Base-by-base conservation (phyloP, 2,329 filamentous ascomycete species). In the Fusarium xylarioides region DNA sequence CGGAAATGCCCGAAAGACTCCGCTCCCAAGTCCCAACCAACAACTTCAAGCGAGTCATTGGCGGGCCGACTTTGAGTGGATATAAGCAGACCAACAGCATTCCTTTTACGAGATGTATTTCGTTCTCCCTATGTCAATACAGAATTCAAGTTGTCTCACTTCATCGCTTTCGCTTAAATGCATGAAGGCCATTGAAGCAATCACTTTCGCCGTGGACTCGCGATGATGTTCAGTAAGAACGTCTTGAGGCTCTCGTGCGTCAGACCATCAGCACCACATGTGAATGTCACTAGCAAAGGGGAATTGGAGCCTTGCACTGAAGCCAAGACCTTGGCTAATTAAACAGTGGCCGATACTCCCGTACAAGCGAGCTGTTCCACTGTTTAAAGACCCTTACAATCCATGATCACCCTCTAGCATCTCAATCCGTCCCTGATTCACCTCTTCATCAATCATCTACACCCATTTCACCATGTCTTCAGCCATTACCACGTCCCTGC, bases 241-340 rank as follows among this genome's bases (percentile, higher is more conserved):
- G 9, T 21, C 32, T 16, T 26, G 32, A 28, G 32, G n/a, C 32
- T 53, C 23, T 53, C 49, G 10, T 21, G 32, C 9, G 23, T 34
- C 30, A 34, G 30, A 7, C 15, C 28, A 28, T 28, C 19, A 12
- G 7, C 4, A 44, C 7, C 9, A 28, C 18, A 21, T 15, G 9
- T 15, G 44, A 30, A 4, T 23, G 9, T 35, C n/a, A 52, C 21
- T 11, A 35, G 47, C 8, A 23, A 52, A 23, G 7, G 2, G 16
- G 16, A 14, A 26, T 16, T 35, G 49, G 32, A 35, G n/a, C 26
- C 15, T 7, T 6, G 6, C 7, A 26, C 32, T 8, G 11, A 5
- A 43, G 52, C 42, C 34, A 60, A 60, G 43, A 21, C 37, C 54
- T 63, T 63, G 58, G 42, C 23, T 63, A 37, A 63, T 63, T 35